A percentile compares a stretch with the other conserved stretches of the same genome.
phyloP scores from a whole-genome alignment of 768 basidiomycete species.

The Tephrocybe sp. region DNA sequence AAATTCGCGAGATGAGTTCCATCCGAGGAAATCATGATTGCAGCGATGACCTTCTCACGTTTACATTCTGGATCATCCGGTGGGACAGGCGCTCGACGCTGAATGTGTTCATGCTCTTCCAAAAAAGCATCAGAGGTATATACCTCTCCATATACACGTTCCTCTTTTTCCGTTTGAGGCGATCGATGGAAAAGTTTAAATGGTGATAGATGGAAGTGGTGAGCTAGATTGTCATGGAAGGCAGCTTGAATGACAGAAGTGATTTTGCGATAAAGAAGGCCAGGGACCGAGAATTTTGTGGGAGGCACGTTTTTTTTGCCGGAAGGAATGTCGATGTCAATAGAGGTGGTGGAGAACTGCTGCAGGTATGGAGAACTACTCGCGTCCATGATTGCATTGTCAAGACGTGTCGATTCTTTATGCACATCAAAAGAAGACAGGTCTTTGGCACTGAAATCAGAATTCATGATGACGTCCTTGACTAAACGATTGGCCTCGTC shows the following conservation, averaged over 20 bases:
- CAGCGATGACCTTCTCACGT: constrained; percentile 24
- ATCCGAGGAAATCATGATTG: constrained; percentile 26
- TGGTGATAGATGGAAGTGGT: constrained; percentile 13
- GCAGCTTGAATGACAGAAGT: constrained; percentile 19
- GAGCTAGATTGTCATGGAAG: not conserved
- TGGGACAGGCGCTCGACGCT: no score
- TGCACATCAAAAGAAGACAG: no score
- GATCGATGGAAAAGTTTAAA: constrained; percentile 24
- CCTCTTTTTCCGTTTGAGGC: constrained; percentile 19
- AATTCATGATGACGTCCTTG: no score
- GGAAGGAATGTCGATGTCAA: constrained; percentile 28
- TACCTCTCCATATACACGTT: constrained; percentile 7
- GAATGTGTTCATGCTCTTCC: not conserved
- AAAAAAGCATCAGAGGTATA: constrained; percentile 1
- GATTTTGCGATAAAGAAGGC: constrained; percentile 24
- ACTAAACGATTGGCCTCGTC: no score
- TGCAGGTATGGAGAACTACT: not conserved
- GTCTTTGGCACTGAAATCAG: no score
- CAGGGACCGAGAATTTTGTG: constrained; percentile 19
- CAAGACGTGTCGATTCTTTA: no score
- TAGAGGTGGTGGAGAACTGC: not conserved
- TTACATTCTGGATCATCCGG: constrained; percentile 25
- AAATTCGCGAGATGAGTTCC: constrained; percentile 27
- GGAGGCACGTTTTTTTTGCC: constrained; percentile 16
- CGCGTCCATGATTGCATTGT: no score